Evolutionary conservation across 805 yeast species (phyloP).

Genomic region (Zygosaccharomyces pseudorouxii): DNA sequence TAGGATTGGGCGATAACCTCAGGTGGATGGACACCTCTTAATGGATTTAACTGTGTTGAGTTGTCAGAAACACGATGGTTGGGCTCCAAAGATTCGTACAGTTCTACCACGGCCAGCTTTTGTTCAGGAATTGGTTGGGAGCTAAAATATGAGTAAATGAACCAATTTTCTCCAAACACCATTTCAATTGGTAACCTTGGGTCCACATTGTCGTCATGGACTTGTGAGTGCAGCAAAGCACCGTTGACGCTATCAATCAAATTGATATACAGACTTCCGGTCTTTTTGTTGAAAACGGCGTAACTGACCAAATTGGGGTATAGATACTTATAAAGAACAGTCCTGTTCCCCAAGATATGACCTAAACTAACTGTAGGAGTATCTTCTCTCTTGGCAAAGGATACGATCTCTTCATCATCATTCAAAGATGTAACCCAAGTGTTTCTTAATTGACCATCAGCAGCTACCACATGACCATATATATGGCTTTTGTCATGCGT

Average conservation of each 20-base stretch:
- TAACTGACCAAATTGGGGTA: slow-evolving; percentile 62
- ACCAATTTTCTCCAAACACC: slow-evolving; percentile 78
- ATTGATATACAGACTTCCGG: slow-evolving; percentile 40
- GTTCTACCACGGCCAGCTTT: slow-evolving; percentile 66
- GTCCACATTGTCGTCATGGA: slow-evolving; percentile 41
- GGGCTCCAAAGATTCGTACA: slow-evolving; percentile 63
- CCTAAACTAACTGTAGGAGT: slow-evolving; percentile 58
- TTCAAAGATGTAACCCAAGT: slow-evolving; percentile 40
- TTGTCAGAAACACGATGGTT: slow-evolving; percentile 39
- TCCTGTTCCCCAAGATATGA: slow-evolving; percentile 58
- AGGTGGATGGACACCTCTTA: slow-evolving; percentile 38
- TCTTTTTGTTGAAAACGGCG: slow-evolving; percentile 38
- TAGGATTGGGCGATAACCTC: slow-evolving; percentile 53
- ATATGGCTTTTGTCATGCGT: slow-evolving; percentile 21
- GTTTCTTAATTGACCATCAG: slow-evolving; percentile 17
- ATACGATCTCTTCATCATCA: slow-evolving; percentile 38
- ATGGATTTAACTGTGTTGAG: slow-evolving; percentile 12
- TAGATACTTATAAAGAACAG: slow-evolving; percentile 78
- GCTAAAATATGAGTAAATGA: slow-evolving; percentile 62
- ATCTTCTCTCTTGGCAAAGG: slow-evolving; percentile 38
- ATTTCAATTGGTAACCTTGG: slow-evolving; percentile 44
- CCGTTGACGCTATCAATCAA: slow-evolving; percentile 72
- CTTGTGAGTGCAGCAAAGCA: slow-evolving; percentile 44
- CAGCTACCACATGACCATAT: slow-evolving; percentile 27
- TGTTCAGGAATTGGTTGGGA: slow-evolving; percentile 46